Percentiles rank a stretch among this genome's conserved stretches.
These are phyloP conservation scores for Serendipita sp. DNA, from an alignment of 768 basidiomycete species.

Conservation along the genomic window DNA sequence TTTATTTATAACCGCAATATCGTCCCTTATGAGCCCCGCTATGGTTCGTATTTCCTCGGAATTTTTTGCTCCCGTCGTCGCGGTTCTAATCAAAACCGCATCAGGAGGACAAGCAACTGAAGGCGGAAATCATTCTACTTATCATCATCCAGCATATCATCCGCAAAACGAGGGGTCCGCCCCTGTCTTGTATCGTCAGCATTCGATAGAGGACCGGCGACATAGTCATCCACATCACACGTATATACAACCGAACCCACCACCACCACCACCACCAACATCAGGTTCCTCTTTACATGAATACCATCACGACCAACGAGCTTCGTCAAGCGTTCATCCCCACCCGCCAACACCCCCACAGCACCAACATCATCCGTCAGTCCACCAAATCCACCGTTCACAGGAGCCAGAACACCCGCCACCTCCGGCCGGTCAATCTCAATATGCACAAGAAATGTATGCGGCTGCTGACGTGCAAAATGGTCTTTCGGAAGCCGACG, in stretches of 20 bases:
- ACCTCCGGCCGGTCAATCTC: not conserved
- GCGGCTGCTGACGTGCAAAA: not conserved
- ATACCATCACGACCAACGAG: not conserved
- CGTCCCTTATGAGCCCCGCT: not conserved
- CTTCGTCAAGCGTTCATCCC: not conserved
- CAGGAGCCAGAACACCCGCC: not conserved
- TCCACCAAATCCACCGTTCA: not conserved
- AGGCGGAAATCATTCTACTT: not conserved
- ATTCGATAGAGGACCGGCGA: not conserved
- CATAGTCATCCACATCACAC: not conserved
- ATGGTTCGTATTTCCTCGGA: not conserved
- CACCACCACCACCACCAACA: not conserved
- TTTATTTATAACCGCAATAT: not conserved
- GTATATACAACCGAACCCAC: not conserved
- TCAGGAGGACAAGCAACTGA: not conserved
- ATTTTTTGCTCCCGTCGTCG: too few relatives aligned
- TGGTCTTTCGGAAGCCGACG: constrained; percentile 1
- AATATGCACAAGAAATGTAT: not conserved
- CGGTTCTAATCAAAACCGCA: too few relatives aligned
- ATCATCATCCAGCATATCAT: not conserved
- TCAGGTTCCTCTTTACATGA: not conserved
- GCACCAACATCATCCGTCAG: not conserved
- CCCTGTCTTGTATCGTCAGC: not conserved
- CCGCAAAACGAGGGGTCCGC: not conserved
- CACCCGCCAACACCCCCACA: not conserved